phyloP scores from a whole-genome alignment of 2,329 filamentous ascomycete species.

The Microthyrium microscopicum region DNA sequence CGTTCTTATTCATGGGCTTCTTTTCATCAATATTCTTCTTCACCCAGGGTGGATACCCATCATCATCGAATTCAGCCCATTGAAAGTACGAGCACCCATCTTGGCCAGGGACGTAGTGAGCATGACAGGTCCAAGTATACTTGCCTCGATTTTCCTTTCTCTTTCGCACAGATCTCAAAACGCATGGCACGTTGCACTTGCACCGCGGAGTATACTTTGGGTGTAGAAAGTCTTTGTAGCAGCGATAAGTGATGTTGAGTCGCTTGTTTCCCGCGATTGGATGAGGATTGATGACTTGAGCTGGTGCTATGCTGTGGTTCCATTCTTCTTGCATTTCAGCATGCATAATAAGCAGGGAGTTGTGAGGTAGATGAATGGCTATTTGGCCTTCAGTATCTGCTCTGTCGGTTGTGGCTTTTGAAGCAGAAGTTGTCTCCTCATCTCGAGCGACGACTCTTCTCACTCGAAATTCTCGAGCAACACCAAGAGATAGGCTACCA shows the following conservation, averaged over 20 bases:
- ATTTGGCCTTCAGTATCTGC: constrained; percentile 68
- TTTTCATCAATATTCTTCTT: neutral
- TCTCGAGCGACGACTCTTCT: constrained; percentile 50
- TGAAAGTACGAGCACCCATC: constrained; percentile 53
- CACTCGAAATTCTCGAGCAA: constrained; percentile 84
- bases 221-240: constrained; percentile 63
- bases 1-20: neutral
- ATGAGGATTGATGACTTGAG: constrained; percentile 65
- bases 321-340: constrained; percentile 95
- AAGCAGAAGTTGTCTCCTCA: constrained; percentile 25
- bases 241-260: constrained; percentile 88
- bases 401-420: constrained; percentile 11
- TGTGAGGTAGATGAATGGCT: constrained; percentile 84
- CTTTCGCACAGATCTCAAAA: constrained; percentile 62
- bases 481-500: constrained; percentile 76
- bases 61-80: constrained; percentile 75
- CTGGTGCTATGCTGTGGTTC: constrained; percentile 76
- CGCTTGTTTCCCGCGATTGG: constrained; percentile 62
- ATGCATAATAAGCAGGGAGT: constrained; percentile 88
- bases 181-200: constrained; percentile 50
- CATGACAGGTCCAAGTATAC: constrained; percentile 93
- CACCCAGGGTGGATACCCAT: constrained; percentile 60
- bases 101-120: constrained; percentile 51
- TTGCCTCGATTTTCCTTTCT: constrained; percentile 59
- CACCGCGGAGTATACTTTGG: constrained; percentile 66